A percentile compares a stretch with the other conserved stretches of the same genome.
These are phyloP conservation scores for Kodamaea laetipori DNA, from an alignment of 805 yeast genomes.

Conservation along the genomic window DNA sequence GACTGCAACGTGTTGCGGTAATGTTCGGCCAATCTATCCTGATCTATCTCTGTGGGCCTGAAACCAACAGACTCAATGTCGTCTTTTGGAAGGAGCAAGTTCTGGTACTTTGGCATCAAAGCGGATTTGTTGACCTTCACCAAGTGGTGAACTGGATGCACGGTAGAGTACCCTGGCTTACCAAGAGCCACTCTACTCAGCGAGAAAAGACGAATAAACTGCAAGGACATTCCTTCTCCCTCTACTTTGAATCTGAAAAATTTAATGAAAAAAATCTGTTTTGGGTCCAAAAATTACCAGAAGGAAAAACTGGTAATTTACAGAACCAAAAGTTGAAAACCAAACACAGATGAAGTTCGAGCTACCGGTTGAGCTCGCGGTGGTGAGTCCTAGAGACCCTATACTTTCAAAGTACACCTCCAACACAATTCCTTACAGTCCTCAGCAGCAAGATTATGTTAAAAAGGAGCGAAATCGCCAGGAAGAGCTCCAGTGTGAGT, in stretches of 20 bases:
- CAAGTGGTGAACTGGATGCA: slow-evolving; percentile 89
- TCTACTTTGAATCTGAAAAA: slow-evolving; percentile 7
- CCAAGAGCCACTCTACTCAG: slow-evolving; percentile 50
- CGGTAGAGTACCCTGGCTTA: slow-evolving; percentile 58
- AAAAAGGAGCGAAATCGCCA: background rate
- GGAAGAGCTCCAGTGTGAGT: slow-evolving; percentile 3
- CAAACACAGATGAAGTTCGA: slow-evolving; percentile 8
- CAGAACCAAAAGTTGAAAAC: background rate
- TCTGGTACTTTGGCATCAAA: slow-evolving; percentile 74
- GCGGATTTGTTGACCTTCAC: slow-evolving; percentile 73
- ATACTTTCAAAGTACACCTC: slow-evolving; percentile 6
- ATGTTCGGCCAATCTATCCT: slow-evolving; percentile 78
- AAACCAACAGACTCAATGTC: slow-evolving; percentile 80
- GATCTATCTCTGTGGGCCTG: slow-evolving; percentile 72
- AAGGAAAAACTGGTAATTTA: slow-evolving; percentile 7
- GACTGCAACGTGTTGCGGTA: slow-evolving; percentile 71
- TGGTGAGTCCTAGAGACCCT: slow-evolving; percentile 4
- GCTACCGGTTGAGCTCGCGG: slow-evolving; percentile 1
- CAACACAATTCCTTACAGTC: background rate
- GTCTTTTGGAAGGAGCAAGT: slow-evolving; percentile 62
- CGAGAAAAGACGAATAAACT: slow-evolving; percentile 34
- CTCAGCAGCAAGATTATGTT: background rate
- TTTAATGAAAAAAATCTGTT: slow-evolving; percentile 10
- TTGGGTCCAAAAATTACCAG: slow-evolving; percentile 13
- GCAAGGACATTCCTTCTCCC: slow-evolving; percentile 18